Evolutionary conservation across 805 yeast species (phyloP), one percentile per base, ranked within the genome.

Genomic region (Pichia deserticola): DNA sequence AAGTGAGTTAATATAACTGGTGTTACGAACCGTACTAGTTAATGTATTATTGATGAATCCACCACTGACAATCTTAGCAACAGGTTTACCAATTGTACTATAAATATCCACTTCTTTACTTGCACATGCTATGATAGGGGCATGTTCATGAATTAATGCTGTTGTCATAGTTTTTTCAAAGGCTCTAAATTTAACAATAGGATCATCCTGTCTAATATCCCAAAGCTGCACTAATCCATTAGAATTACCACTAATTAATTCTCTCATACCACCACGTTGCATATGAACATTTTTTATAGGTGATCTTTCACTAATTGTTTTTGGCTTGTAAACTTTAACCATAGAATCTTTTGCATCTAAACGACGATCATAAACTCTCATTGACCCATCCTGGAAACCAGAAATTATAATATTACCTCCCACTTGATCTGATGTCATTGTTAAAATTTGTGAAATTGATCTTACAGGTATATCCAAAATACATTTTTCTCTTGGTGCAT

Each of bases 191-290:
- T 81, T 69, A 6, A 76, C 69, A 3, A 92, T 86, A 0, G 97
- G 92, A 9, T 79, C 79, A 48, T 79, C 77, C 36, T 72, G 63
- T 52, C 99, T 73, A 33, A 93, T 84, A 67, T 93, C 99, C 98
- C 98, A 93, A 29, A 93, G 64, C 50, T 84, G 86, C 4, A 93
- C 85, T 42, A 74, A 71, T 2, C 99, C 97, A 60, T 87, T 93
- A 0, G 86, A 70, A 8, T 85, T 76, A 0, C 95, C 98, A 54
- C 92, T 82, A 3, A 85, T 84, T 42, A 93, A 74, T 62, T 93
- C 99, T 50, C 99, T 75, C 58, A 81, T 80, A 0, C 99, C 99
- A 37, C 99, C 99, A 59, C 99, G 76, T 70, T 93, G 99, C 95
- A 93, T 85, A 60, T 88, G 96, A 9, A 90, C 82, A 57, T 86